Conservation (phyloP, 805 yeast genomes). For the Candida ponderosae region DNA sequence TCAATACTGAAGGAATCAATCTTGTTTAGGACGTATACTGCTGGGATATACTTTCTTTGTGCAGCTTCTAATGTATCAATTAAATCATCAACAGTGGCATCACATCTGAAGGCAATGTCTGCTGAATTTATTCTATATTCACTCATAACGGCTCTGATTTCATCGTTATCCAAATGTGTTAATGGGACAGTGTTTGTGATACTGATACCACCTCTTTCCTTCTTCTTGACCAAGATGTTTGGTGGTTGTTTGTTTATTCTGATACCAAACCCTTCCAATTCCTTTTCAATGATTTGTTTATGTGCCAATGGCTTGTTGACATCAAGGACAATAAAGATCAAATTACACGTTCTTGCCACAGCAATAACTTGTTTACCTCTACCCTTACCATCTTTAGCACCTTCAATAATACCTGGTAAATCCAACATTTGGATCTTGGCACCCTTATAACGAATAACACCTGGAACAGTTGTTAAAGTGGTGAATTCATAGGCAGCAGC, state of each 20-base stretch:
- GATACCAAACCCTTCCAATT: slow-evolving; percentile 95
- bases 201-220: slow-evolving; percentile 93
- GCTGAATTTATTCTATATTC: slow-evolving; percentile 95
- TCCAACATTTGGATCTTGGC: slow-evolving; percentile 96
- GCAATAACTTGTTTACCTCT: slow-evolving; percentile 97
- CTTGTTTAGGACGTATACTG: slow-evolving; percentile 88
- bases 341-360: slow-evolving; percentile 95
- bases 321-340: slow-evolving; percentile 88
- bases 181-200: slow-evolving; percentile 91
- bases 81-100: slow-evolving; percentile 94
- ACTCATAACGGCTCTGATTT: slow-evolving; percentile 90
- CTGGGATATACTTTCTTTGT: slow-evolving; percentile 91
- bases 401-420: slow-evolving; percentile 85
- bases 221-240: slow-evolving; percentile 82
- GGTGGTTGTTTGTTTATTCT: slow-evolving; percentile 90
- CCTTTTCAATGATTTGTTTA: slow-evolving; percentile 89
- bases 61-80: slow-evolving; percentile 91
- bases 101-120: slow-evolving; percentile 93
- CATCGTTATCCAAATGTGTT: slow-evolving; percentile 87
- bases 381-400: slow-evolving; percentile 89
- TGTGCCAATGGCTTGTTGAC: slow-evolving; percentile 95
- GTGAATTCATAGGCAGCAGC: slow-evolving; percentile 99
- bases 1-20: slow-evolving; percentile 92
- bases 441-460: slow-evolving; percentile 91
- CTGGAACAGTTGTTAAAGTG: slow-evolving; percentile 95